A percentile compares a stretch with the other conserved stretches of the same genome.
Evolutionary conservation across 257 asterid species (phyloP).

Genomic region (Datura wrightii): DNA sequence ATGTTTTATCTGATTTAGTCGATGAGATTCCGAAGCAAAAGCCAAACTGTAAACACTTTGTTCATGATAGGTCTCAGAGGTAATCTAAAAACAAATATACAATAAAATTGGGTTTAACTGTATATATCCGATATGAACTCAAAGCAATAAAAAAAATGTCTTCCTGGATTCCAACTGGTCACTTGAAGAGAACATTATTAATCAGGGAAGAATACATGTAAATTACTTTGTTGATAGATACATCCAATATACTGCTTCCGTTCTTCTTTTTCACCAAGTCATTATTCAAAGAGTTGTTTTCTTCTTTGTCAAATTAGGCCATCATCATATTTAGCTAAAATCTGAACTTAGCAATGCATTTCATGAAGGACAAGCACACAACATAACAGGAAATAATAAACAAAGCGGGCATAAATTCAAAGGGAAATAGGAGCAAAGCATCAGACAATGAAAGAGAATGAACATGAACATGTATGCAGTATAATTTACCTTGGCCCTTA

Average conservation of each 20-base stretch:
- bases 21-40: not conserved
- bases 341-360: slow-evolving; percentile 6
- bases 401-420: not conserved
- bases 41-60: not conserved
- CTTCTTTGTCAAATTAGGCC: not conserved
- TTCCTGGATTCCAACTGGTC: not conserved
- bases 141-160: not conserved
- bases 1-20: not conserved
- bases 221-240: not conserved
- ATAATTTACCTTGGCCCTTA: slow-evolving; percentile 76
- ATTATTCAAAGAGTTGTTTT: not conserved
- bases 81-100: not conserved
- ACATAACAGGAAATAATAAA: not conserved
- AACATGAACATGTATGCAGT: not conserved
- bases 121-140: not conserved
- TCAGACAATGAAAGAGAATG: not conserved
- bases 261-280: not conserved
- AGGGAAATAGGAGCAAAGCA: not conserved
- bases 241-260: not conserved
- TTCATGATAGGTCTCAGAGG: not conserved
- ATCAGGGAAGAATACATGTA: not conserved
- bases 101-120: not conserved
- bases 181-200: not conserved
- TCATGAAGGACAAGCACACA: not conserved
- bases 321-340: not conserved